Conservation (phyloP, 192 early-diverging fungal species). For the Backusella mclennaniae region DNA sequence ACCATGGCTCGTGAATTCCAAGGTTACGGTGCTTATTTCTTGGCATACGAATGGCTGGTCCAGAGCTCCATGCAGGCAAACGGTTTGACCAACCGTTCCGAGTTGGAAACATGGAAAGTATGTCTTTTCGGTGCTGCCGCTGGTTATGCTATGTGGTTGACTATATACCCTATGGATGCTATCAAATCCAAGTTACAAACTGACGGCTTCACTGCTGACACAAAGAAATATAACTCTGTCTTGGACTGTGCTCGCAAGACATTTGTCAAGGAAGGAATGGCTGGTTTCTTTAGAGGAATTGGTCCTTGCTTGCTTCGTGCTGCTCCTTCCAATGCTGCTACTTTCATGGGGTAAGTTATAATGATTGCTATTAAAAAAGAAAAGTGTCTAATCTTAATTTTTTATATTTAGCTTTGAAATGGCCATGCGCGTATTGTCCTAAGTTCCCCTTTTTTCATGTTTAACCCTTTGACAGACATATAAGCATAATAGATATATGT, state of each 20-base stretch:
- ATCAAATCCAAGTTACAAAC: slow-evolving; percentile 96
- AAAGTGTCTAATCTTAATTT: not conserved
- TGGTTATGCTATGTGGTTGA: slow-evolving; percentile 73
- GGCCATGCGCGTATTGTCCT: slow-evolving; percentile 44
- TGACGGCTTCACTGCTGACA: slow-evolving; percentile 67
- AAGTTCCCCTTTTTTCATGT: not conserved
- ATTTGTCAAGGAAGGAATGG: slow-evolving; percentile 70
- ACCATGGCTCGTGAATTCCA: slow-evolving; percentile 87
- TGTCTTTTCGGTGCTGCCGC: slow-evolving; percentile 80
- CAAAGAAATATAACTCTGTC: slow-evolving; percentile 68
- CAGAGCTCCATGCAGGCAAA: slow-evolving; percentile 64
- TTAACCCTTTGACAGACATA: not conserved
- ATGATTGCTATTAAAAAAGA: not conserved
- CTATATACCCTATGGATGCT: slow-evolving; percentile 91
- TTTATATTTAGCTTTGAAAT: slow-evolving; percentile 40
- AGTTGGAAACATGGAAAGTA: slow-evolving; percentile 73
- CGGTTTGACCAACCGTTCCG: slow-evolving; percentile 56
- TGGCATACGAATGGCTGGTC: slow-evolving; percentile 87
- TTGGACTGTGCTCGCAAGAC: slow-evolving; percentile 82
- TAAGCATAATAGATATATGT: not conserved
- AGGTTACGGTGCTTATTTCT: slow-evolving; percentile 93
- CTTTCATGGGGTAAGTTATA: slow-evolving; percentile 73
- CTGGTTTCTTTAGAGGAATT: slow-evolving; percentile 86
- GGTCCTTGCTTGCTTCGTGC: slow-evolving; percentile 86
- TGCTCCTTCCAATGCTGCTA: slow-evolving; percentile 91